Percentiles rank a stretch among this genome's conserved stretches.
Conservation (phyloP, 306 rosid species). For the Fagus crenata region DNA sequence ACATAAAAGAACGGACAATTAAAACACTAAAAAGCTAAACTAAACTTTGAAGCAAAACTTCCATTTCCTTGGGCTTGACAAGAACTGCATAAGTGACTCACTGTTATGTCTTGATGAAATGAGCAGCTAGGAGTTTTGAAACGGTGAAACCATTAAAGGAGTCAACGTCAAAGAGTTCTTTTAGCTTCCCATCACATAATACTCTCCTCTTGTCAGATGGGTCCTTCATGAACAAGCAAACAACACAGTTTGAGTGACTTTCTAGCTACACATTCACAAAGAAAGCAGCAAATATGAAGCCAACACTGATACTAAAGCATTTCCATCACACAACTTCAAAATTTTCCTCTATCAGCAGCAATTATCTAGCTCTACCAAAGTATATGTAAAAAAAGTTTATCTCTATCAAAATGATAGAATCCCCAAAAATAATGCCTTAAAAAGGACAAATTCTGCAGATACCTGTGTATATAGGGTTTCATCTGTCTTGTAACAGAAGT, state of each 20-base stretch:
- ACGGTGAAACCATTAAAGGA: slow-evolving; percentile 68
- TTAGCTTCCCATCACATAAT: slow-evolving; percentile 72
- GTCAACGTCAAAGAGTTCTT: slow-evolving; percentile 66
- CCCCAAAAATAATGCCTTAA: neutral
- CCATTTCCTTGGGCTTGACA: slow-evolving; percentile 29
- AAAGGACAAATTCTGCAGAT: neutral
- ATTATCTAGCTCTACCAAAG: neutral
- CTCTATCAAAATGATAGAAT: neutral
- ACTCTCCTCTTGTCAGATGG: slow-evolving; percentile 74
- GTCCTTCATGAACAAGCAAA: slow-evolving; percentile 51
- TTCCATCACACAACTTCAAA: neutral
- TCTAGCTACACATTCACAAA: neutral
- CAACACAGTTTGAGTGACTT: neutral
- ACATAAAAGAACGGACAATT: slow-evolving; percentile 11
- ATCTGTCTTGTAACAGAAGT: neutral
- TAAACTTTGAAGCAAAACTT: slow-evolving; percentile 36
- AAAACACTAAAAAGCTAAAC: slow-evolving; percentile 24
- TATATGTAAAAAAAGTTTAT: neutral
- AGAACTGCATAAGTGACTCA: slow-evolving; percentile 34
- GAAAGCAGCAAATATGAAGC: neutral
- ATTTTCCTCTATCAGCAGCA: neutral
- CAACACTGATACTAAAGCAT: neutral
- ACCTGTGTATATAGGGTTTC: no score
- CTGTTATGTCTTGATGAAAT: slow-evolving; percentile 57
- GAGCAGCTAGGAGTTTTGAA: slow-evolving; percentile 64